Base-by-base conservation (phyloP, 176 grass and related monocot species). In the Cenchrus fungigraminus region DNA sequence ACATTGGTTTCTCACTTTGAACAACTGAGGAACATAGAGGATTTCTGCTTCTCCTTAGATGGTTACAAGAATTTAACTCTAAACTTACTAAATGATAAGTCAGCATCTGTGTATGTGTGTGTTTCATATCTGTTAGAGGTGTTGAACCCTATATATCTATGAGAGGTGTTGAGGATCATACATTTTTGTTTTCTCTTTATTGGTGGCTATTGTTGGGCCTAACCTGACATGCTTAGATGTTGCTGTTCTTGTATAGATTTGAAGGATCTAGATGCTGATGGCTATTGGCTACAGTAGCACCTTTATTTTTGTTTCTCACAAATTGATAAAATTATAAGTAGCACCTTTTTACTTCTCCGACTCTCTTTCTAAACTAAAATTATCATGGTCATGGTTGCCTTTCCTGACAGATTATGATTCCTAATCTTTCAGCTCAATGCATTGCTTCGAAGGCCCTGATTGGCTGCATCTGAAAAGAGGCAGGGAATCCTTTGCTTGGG, bases 401-500 rank as follows among this genome's bases (percentile, higher is more conserved):
- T 53, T 15, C 16, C 52, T 79, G 76, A 50, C 19, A 62, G 5
- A 25, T 80, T 80, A 51, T 65, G 45, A 28, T 67, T 83, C 32
- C 20, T 88, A 15, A 85, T 85, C 68, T 84, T 89, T 59, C 82
- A 98, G 96, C 84, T 98, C 96, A 62, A 98, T 98, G 96, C 96
- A 98, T 79, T 98, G 96, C 77, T 98, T 98, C 84, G 96, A 98
- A 86, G 96, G 96, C 61, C 89, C 93, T 59, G 96, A 98, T 47
- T 98, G 96, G 96, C 84, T 89, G 68, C 87, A 95, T 88, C 70
- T 98, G 88, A 98, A 98, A 86, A 95, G 96, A 81, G 96, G 96
- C 71, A 95, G 93, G 81, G 96, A 94, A 82, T 94, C 89, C 8
- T 98, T 98, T 95, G 80, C 93, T 56, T 82, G 85, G 87, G 96